Percentiles rank a stretch among this genome's conserved stretches.
Evolutionary conservation across 371 early-diverging fungal genomes (phyloP).

Genomic region (Globomyces sp.): DNA sequence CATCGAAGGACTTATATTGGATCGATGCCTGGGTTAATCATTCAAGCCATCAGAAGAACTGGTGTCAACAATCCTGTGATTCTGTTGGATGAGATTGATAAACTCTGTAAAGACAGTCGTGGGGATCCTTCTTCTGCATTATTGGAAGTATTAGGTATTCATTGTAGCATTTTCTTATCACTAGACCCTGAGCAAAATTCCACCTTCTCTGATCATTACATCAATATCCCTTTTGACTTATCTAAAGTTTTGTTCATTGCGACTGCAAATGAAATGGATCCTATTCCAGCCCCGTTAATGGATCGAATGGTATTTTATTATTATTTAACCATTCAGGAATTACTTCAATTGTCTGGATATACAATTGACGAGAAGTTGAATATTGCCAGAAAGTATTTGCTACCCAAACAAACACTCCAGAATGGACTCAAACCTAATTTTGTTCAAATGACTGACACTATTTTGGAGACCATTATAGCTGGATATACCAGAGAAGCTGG

Average conservation of each 20-base stretch:
- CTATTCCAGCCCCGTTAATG: conserved; percentile 74
- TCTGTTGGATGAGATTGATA: conserved; percentile 83
- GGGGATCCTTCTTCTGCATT: conserved; percentile 83
- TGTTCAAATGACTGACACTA: conserved; percentile 56
- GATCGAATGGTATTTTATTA: conserved; percentile 70
- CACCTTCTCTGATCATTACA: conserved; percentile 77
- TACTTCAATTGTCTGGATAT: conserved; percentile 79
- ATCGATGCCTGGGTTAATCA: conserved; percentile 80
- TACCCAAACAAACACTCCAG: conserved; percentile 67
- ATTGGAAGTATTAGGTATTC: conserved; percentile 64
- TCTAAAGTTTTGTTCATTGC: conserved; percentile 82
- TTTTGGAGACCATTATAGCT: conserved; percentile 61
- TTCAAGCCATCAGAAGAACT: conserved; percentile 70
- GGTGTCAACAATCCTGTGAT: conserved; percentile 81
- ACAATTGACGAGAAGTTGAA: conserved; percentile 76
- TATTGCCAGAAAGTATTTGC: conserved; percentile 46
- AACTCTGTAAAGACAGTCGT: conserved; percentile 64
- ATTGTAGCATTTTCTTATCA: too few relatives aligned
- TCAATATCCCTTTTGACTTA: conserved; percentile 82
- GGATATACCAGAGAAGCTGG: conserved; percentile 87
- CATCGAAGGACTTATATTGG: conserved; percentile 91
- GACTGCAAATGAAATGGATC: conserved; percentile 78
- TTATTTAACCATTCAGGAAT: conserved; percentile 41
- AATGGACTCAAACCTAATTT: conserved; percentile 60
- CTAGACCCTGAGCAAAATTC: conserved; percentile 83